Evolutionary conservation across 495 filamentous ascomycete species (phyloP), one percentile per base, ranked within the genome.

Genomic region (Hypoxylon intermedium): DNA sequence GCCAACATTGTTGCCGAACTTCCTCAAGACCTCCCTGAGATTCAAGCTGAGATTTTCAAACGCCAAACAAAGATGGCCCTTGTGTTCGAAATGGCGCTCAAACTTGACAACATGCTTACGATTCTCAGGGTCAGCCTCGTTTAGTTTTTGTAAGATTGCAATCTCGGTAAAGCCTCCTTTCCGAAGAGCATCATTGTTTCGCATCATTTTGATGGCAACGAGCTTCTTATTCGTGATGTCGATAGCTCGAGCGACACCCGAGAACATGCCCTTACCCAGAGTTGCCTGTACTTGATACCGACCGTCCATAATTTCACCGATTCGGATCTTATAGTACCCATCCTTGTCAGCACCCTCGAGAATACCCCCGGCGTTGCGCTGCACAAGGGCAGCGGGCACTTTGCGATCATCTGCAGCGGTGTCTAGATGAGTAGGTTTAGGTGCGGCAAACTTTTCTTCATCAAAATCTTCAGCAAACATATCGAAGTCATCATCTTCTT

Each of bases 131-230:
- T 98, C 94, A 15, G 89, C 87, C 15, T 84, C 84, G 37, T 84
- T 87, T 20, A 98, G 81, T 65, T 92, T 89, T 58, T 92, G 84
- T 26, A 98, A 78, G 60, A 98, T 95, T 20, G 88, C 87, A 58
- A 97, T 92, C 69, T 98, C 94, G 60, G 94, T 97, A 76, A 89
- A 81, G n/a, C 92, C 93, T 18, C 92, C 91, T 74, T 96, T 97
- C 67, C 84, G 80, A 83, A 97, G 89, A 9, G 91, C 94, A 69
- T 96, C 91, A 65, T 96, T 96, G 69, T 93, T 93, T 40, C 91
- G 85, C 70, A 96, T 93, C 66, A 97, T 89, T 78, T 97, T 97
- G 78, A 97, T 88, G 21, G 93, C 93, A 42, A 95, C 90, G 13
- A 87, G 67, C 60, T 82, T 82, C 52, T 85, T 85, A 21, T 83